phyloP scores from a whole-genome alignment of 2,329 filamentous ascomycete genomes.

The Epichloe typhina region DNA sequence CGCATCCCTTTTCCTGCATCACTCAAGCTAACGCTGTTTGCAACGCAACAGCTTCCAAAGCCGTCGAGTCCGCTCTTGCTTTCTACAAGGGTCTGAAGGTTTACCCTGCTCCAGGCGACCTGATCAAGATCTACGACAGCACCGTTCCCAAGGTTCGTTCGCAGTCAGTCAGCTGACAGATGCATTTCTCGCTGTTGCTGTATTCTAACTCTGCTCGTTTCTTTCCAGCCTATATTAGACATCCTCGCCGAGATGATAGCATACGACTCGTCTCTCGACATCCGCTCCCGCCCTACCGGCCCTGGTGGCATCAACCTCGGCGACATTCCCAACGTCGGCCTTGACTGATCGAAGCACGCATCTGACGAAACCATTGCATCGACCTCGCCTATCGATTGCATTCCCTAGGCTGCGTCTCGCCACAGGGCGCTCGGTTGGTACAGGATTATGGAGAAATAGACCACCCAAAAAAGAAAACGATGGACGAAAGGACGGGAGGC shows the following conservation, averaged over 20 bases:
- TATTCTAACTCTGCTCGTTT: neutral
- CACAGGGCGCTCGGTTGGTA: neutral
- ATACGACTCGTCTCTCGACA: slow-evolving; percentile 62
- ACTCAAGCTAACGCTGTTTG: neutral
- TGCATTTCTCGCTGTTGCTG: neutral
- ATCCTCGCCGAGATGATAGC: slow-evolving; percentile 97
- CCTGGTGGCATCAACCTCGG: slow-evolving; percentile 28
- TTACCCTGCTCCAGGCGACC: slow-evolving; percentile 82
- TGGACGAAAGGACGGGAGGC: neutral
- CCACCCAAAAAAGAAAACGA: neutral
- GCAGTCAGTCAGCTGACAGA: neutral
- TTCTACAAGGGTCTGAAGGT: slow-evolving; percentile 99
- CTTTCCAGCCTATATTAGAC: slow-evolving; percentile 67
- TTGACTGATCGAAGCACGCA: slow-evolving; percentile 30
- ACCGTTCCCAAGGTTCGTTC: slow-evolving; percentile 75
- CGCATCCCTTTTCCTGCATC: neutral
- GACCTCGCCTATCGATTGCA: neutral
- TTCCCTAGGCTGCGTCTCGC: neutral
- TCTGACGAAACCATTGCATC: neutral
- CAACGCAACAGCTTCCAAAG: slow-evolving; percentile 41
- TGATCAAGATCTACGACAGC: slow-evolving; percentile 97
- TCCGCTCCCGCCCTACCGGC: slow-evolving; percentile 29
- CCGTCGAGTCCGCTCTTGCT: slow-evolving; percentile 75
- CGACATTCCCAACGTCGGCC: slow-evolving; percentile 37
- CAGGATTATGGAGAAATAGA: neutral